Evolutionary conservation across 2,329 filamentous ascomycete genomes (phyloP), one percentile per base, ranked within the genome.

Genomic region (Aspergillus versicolor): DNA sequence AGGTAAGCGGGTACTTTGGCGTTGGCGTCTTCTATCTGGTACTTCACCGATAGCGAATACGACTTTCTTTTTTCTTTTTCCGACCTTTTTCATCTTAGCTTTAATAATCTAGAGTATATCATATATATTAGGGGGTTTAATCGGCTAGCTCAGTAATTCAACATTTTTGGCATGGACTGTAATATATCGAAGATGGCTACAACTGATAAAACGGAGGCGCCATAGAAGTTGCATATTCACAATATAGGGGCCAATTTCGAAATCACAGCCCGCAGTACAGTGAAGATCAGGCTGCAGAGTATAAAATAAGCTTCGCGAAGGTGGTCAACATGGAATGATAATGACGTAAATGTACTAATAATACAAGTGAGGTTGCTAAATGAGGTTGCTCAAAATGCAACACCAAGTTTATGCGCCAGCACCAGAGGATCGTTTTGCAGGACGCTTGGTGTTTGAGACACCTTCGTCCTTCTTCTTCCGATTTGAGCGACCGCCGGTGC

Each of bases 381-480:
- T 30, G 27, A 30, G 27, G 8, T 30, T 30, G 30, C n/a, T 44
- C 15, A 17, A 48, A 22, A 34, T 15, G 40, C 38, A 45, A 13
- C 15, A 15, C 12, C 27, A 17, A 21, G 40, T 37, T 66, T 46
- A 68, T 41, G 65, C 56, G 17, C 60, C 65, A 13, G 61, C 61
- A n/a, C 66, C 67, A 15, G 67, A 67, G 17, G 70, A 52, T 53
- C 70, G 68, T 60, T 75, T 76, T 17, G 65, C 59, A 38, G 58
- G 60, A 27, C 73, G 68, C 52, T 69, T 74, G 34, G 65, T 56
- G 52, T 51, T 65, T 4, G 73, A 64, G 37, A 61, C 64, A 59
- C 70, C 63, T 64, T 78, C 69, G 56, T 79, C 72, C 68, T 76
- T 73, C 66, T 75, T 75, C 60, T 75, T 74, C 57, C 71, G 62